A percentile compares a stretch with the other conserved stretches of the same genome.
Conservation (phyloP, 352 stramenopile species). For the Phytophthora litchii region DNA sequence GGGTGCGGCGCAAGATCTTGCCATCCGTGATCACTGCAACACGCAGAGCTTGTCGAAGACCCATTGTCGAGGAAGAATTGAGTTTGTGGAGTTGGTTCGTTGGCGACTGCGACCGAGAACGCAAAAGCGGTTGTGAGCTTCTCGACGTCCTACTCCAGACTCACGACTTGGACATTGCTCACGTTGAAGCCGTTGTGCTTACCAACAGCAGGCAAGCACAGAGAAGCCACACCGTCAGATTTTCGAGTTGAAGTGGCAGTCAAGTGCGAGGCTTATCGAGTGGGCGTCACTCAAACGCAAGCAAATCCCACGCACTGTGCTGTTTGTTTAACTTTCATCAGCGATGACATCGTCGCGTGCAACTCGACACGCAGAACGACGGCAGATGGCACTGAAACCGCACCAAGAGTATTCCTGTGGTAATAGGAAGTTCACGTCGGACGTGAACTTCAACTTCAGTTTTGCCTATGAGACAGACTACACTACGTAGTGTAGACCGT, state of each 20-base stretch:
- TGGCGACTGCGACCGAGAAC: conserved; percentile 8
- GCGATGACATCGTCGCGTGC: conserved; percentile 23
- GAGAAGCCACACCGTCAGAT: conserved; percentile 22
- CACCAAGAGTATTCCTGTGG: conserved; percentile 14
- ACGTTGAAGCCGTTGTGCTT: conserved; percentile 17
- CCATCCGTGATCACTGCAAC: conserved; percentile 18
- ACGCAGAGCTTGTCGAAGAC: conserved; percentile 21
- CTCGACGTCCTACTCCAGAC: background rate
- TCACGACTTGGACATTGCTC: conserved; percentile 17
- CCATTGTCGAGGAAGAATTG: conserved; percentile 7
- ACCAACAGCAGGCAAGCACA: conserved; percentile 10
- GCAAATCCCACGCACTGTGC: conserved; percentile 26
- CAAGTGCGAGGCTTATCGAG: conserved; percentile 7
- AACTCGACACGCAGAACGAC: conserved; percentile 7
- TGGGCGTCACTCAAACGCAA: conserved; percentile 24
- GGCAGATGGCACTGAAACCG: conserved; percentile 4
- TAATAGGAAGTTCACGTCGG: conserved; percentile 10
- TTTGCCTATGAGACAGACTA: background rate
- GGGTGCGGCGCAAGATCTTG: conserved; percentile 15
- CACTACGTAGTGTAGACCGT: background rate
- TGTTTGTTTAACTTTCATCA: conserved; percentile 14
- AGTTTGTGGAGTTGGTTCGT: background rate
- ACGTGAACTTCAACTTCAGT: conserved; percentile 14
- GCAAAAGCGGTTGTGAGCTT: conserved; percentile 26
- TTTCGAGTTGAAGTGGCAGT: conserved; percentile 25